Conservation (phyloP, 2,329 filamentous ascomycete genomes). For the Exophiala xenobiotica region DNA sequence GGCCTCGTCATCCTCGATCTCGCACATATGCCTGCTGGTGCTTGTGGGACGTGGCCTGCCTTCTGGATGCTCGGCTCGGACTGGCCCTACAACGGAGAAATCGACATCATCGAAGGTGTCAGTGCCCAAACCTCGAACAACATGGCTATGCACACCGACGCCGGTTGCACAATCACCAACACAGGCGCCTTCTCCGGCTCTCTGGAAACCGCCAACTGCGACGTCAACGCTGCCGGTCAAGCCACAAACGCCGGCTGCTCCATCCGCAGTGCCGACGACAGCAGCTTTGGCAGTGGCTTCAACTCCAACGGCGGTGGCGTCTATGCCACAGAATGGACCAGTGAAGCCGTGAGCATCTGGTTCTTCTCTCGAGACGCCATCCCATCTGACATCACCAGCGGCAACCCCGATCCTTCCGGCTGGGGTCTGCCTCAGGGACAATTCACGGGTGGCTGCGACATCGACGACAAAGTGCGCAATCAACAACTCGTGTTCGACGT, state of each 20-base stretch:
- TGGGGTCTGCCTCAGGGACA: slow-evolving; percentile 70
- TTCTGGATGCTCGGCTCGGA: slow-evolving; percentile 56
- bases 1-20: slow-evolving; percentile 72
- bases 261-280: slow-evolving; percentile 52
- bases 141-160: slow-evolving; percentile 67
- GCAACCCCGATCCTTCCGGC: slow-evolving; percentile 60
- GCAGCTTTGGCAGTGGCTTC: slow-evolving; percentile 67
- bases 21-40: slow-evolving; percentile 69
- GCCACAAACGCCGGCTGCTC: slow-evolving; percentile 59
- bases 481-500: slow-evolving; percentile 79
- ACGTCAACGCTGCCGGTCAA: slow-evolving; percentile 47
- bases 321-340: slow-evolving; percentile 76
- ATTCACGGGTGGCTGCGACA: slow-evolving; percentile 71
- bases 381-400: slow-evolving; percentile 61
- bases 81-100: slow-evolving; percentile 66
- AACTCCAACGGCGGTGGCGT: slow-evolving; percentile 69
- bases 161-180: slow-evolving; percentile 57
- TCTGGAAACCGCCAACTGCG: slow-evolving; percentile 58
- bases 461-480: slow-evolving; percentile 66
- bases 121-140: slow-evolving; percentile 60
- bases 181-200: slow-evolving; percentile 50
- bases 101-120: slow-evolving; percentile 72
- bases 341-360: slow-evolving; percentile 70
- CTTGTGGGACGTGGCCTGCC: slow-evolving; percentile 74
- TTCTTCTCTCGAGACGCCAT: slow-evolving; percentile 71